Evolutionary conservation across 1,284 basidiomycete species (phyloP).

Genomic region (Microbotryum lychnidis-dioicae): DNA sequence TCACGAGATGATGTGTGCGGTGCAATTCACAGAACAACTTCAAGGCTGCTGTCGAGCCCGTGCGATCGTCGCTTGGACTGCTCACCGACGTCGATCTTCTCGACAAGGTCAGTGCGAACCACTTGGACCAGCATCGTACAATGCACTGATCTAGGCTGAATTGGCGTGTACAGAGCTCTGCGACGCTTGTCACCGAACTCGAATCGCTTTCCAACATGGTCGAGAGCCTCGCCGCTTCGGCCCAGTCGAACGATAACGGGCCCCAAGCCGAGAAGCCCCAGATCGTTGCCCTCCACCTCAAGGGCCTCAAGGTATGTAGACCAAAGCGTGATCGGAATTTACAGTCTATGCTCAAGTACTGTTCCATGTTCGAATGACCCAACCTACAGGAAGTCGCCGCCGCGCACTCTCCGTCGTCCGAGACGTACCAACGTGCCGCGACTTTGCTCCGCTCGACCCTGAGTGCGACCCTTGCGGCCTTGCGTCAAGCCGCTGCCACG

Average conservation of each 20-base stretch:
- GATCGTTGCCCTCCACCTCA: slow-evolving; percentile 22
- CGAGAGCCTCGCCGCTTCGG: slow-evolving; percentile 5
- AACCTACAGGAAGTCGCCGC: slow-evolving; percentile 3
- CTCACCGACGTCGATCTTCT: slow-evolving; percentile 24
- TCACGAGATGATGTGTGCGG: background rate
- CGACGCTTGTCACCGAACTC: slow-evolving; percentile 12
- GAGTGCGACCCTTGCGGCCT: slow-evolving; percentile 8
- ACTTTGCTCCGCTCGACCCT: slow-evolving; percentile 9
- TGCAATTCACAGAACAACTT: background rate
- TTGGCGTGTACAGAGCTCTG: slow-evolving; percentile 2
- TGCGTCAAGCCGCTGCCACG: background rate
- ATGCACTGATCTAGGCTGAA: background rate
- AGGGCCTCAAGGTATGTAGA: slow-evolving; percentile 19
- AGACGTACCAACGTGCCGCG: slow-evolving; percentile 7
- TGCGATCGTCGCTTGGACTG: background rate
- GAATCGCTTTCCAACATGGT: slow-evolving; percentile 9
- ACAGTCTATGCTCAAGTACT: background rate
- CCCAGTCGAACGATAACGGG: background rate
- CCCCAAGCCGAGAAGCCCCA: background rate
- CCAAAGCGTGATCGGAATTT: background rate
- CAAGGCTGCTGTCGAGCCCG: slow-evolving; percentile 10
- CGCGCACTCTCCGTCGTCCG: slow-evolving; percentile 10
- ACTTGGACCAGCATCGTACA: background rate
- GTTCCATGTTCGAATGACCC: no score
- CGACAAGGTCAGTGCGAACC: slow-evolving; percentile 8